A percentile compares a stretch with the other conserved stretches of the same genome.
Evolutionary conservation across 768 basidiomycete species (phyloP).

Genomic region (Lactarius hatsudake): DNA sequence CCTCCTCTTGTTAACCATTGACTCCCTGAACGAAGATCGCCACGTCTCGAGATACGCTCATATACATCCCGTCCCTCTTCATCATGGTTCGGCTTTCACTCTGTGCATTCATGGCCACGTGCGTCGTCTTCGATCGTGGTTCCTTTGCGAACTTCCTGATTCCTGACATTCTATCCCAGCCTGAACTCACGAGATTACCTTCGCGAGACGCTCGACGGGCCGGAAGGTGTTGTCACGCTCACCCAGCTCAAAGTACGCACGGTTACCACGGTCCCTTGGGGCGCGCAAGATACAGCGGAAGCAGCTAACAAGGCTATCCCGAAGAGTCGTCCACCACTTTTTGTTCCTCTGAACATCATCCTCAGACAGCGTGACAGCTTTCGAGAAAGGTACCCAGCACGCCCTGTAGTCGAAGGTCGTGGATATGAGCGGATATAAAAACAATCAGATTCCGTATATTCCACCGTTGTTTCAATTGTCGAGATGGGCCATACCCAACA

Average conservation of each 20-base stretch:
- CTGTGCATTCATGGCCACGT: neutral
- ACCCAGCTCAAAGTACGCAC: neutral
- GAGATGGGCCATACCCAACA: no score
- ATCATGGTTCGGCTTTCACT: no score
- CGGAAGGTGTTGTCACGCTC: neutral
- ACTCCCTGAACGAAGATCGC: neutral
- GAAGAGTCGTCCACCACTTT: neutral
- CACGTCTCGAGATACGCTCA: neutral
- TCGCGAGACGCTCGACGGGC: neutral
- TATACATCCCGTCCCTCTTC: neutral
- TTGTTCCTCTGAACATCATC: neutral
- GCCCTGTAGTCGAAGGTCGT: no score
- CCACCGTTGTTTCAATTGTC: no score
- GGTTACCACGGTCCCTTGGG: neutral
- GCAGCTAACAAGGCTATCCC: neutral
- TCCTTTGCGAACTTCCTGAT: neutral
- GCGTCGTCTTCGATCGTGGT: neutral
- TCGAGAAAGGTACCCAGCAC: neutral
- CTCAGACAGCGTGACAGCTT: neutral
- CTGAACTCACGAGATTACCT: neutral
- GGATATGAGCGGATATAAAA: no score
- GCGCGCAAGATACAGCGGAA: neutral
- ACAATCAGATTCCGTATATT: no score
- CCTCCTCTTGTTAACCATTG: neutral
- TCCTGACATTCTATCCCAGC: neutral